phyloP scores from a whole-genome alignment of 1,139 yeast species.

The Candida neerlandica region DNA sequence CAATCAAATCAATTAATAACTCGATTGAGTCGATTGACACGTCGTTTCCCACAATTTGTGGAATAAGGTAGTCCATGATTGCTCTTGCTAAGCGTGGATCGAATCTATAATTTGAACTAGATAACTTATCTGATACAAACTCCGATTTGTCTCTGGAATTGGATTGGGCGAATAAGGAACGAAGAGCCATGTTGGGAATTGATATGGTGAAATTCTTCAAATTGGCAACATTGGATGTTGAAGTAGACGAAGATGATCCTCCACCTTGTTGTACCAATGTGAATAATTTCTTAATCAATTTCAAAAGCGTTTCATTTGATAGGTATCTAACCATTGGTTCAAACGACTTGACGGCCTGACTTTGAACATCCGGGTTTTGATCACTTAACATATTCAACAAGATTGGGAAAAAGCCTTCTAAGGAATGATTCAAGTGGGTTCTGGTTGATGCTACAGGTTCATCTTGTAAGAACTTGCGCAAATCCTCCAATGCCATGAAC shows the following conservation, averaged over 20 bases:
- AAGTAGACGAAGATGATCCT: conserved; percentile 18
- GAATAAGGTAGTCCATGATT: conserved; percentile 26
- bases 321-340: conserved; percentile 39
- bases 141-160: conserved; percentile 23
- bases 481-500: conserved; percentile 84
- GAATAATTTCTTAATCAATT: conserved; percentile 30
- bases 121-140: conserved; percentile 21
- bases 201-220: conserved; percentile 55
- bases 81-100: conserved; percentile 20
- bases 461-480: conserved; percentile 47
- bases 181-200: conserved; percentile 70
- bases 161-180: conserved; percentile 48
- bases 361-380: conserved; percentile 74
- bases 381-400: conserved; percentile 61
- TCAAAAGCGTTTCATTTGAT: conserved; percentile 25
- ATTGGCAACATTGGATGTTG: conserved; percentile 8
- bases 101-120: conserved; percentile 17
- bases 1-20: conserved; percentile 59
- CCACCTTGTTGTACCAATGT: conserved; percentile 19
- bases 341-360: conserved; percentile 69
- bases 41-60: conserved; percentile 22
- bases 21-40: conserved; percentile 64
- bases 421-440: conserved; percentile 22
- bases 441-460: conserved; percentile 23
- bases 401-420: conserved; percentile 48